Conservation (phyloP, 257 asterid genomes). For the Solanum neorickii region DNA sequence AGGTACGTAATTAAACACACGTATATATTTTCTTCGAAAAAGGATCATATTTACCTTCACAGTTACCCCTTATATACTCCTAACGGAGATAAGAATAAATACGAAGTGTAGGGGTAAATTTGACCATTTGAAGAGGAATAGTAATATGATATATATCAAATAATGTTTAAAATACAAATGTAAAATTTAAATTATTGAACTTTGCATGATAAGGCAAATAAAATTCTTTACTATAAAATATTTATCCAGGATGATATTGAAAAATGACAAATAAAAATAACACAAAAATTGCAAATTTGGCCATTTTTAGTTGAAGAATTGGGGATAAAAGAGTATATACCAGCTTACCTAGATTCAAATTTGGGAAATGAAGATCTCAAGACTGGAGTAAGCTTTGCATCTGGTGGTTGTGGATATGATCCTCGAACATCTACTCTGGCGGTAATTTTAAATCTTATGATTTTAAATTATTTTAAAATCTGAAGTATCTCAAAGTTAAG, state of each 20-base stretch:
- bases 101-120: background rate
- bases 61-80: background rate
- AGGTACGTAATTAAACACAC: conserved; percentile 19
- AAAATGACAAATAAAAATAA: background rate
- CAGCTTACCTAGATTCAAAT: conserved; percentile 61
- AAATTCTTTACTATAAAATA: background rate
- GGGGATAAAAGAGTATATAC: conserved; percentile 40
- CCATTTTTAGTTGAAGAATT: conserved; percentile 45
- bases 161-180: background rate
- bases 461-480: background rate
- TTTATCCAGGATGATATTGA: background rate
- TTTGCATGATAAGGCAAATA: background rate
- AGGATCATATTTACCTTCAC: background rate
- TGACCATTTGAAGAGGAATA: background rate
- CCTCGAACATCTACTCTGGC: conserved; percentile 33
- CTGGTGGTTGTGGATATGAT: conserved; percentile 75
- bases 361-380: conserved; percentile 32
- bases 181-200: background rate
- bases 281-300: background rate
- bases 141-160: background rate
- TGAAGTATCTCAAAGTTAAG: background rate
- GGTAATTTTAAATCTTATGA: conserved; percentile 3
- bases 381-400: conserved; percentile 85
- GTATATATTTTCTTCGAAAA: background rate
- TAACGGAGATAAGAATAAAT: background rate